Evolutionary conservation across 2,329 filamentous ascomycete species (phyloP).

Genomic region (Macroventuria anomochaeta): DNA sequence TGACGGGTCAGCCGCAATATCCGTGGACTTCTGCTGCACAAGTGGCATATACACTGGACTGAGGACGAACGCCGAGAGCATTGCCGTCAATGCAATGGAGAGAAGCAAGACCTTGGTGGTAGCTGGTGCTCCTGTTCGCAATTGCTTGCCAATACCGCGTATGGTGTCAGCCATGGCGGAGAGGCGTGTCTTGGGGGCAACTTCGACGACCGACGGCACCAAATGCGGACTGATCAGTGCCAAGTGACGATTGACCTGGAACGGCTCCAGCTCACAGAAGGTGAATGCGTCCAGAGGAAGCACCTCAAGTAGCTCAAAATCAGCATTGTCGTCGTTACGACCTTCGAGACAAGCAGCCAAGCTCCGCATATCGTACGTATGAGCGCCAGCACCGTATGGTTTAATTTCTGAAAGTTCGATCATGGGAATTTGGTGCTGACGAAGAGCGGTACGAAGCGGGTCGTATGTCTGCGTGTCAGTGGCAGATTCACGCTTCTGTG

Average conservation of each 20-base stretch:
- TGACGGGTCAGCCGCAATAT: constrained; percentile 6
- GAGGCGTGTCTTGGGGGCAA: constrained; percentile 1
- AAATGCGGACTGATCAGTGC: constrained; percentile 40
- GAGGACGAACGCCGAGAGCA: constrained; percentile 27
- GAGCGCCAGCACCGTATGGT: constrained; percentile 34
- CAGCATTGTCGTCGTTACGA: constrained; percentile 23
- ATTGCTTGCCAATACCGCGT: constrained; percentile 17
- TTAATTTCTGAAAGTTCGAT: constrained; percentile 41
- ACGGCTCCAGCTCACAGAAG: constrained; percentile 43
- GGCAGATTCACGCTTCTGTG: constrained; percentile 14
- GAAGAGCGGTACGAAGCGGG: constrained; percentile 33
- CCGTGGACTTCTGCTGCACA: constrained; percentile 16
- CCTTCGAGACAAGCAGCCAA: constrained; percentile 44
- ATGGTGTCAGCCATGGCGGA: constrained; percentile 11
- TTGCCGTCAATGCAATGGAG: constrained; percentile 24
- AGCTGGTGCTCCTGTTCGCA: constrained; percentile 10
- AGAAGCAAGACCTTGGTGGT: constrained; percentile 8
- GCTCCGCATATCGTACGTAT: constrained; percentile 27
- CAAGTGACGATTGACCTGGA: constrained; percentile 49
- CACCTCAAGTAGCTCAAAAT: constrained; percentile 38
- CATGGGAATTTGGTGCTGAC: constrained; percentile 33
- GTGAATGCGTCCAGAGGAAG: constrained; percentile 44
- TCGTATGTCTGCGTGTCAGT: constrained; percentile 25
- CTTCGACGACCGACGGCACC: constrained; percentile 9
- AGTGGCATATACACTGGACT: constrained; percentile 20